Evolutionary conservation across 2,329 filamentous ascomycete genomes (phyloP), one percentile per base, ranked within the genome.

Genomic region (Nothomitra cinnamomea): DNA sequence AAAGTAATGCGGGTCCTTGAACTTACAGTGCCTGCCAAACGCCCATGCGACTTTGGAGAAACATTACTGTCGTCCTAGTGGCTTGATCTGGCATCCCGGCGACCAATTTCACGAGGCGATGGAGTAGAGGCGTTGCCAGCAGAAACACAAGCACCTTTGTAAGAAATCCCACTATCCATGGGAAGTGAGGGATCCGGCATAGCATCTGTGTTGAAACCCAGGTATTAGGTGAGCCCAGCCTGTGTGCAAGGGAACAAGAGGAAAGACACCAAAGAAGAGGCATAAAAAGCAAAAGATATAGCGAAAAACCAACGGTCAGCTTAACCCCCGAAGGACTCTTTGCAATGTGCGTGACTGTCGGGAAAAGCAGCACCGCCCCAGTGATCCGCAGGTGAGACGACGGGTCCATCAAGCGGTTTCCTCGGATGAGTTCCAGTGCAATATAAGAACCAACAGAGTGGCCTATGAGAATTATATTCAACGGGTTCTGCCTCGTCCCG

Each of bases 391-490:
- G 42, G 17, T 45, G 21, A 79, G 66, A 10, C 62, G 63, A 64
- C 64, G 12, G 61, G 54, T 12, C 58, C 56, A 0, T 63, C 61
- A 40, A 67, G 59, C 38, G 69, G 68, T 36, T 72, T 67, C 80
- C 74, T 8, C 78, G 70, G 56, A 79, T 70, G 49, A 85, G 75
- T 63, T 88, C 83, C 57, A 87, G 76, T 2, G 76, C 69, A 19
- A 89, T 82, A 63, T 85, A 89, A 8, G 78, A 70, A 22, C 85
- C 85, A 1, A 89, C 81, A 0, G 83, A 87, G 65, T 89, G 85
- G 2, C 83, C 85, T 51, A 84, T 75, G 15, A 89, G 67, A 6
- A 87, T 71, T 17, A 87, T 75, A 51, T 53, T 43, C n/a, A 28
- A 2, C 43, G 42, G 28, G 8, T 28, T 13, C 22, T n/a, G 10